Conservation (phyloP, 179 eudicot genomes). For the Gypsophila paniculata region DNA sequence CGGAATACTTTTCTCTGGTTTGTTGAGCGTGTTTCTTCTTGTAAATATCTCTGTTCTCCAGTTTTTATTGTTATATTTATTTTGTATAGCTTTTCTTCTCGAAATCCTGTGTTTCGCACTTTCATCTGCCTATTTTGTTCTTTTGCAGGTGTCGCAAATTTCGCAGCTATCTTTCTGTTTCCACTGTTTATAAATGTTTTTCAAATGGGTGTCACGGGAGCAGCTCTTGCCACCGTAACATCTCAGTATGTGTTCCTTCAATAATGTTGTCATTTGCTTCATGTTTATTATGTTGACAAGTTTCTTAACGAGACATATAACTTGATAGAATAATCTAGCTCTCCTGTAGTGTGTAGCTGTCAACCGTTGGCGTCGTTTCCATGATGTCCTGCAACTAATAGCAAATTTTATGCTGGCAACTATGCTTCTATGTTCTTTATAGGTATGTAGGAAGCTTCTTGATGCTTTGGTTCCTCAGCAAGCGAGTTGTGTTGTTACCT, state of each 20-base stretch:
- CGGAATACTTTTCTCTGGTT: background rate
- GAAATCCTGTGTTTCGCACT: background rate
- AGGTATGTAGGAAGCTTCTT: constrained; percentile 64
- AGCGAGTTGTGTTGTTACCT: constrained; percentile 66
- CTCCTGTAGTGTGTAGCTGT: background rate
- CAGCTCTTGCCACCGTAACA: constrained; percentile 75
- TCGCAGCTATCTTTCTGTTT: constrained; percentile 66
- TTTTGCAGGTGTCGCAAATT: constrained; percentile 72
- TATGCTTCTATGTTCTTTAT: constrained; percentile 15
- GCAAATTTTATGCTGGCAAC: constrained; percentile 5
- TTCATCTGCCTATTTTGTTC: background rate
- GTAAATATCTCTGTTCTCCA: background rate
- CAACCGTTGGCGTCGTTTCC: background rate
- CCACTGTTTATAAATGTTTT: constrained; percentile 55
- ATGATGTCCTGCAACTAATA: background rate
- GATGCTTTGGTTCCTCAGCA: constrained; percentile 68
- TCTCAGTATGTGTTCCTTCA: constrained; percentile 64
- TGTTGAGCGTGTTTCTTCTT: background rate
- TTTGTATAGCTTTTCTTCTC: too few relatives aligned
- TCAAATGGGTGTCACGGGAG: constrained; percentile 77
- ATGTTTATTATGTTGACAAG: background rate
- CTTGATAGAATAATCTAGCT: constrained; percentile 3
- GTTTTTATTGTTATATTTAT: background rate
- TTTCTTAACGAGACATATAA: background rate
- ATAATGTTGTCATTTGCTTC: constrained; percentile 2